These are phyloP conservation scores for Cutaneotrichosporon arboriforme DNA, from an alignment of 1,284 basidiomycete species.

Conservation along the genomic window DNA sequence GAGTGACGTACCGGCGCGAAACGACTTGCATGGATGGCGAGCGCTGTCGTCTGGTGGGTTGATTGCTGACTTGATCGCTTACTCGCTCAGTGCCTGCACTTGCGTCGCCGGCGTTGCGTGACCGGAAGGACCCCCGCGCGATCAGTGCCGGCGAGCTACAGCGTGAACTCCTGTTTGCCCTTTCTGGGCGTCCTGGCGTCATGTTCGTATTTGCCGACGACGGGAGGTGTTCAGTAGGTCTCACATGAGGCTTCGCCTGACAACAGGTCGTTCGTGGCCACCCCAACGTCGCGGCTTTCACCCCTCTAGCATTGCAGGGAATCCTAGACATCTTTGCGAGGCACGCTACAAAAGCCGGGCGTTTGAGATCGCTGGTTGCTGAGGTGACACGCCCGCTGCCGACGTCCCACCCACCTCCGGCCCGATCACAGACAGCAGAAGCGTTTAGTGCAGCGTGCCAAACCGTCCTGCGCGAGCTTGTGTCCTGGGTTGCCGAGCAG, in stretches of 20 bases:
- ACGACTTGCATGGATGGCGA: constrained; percentile 31
- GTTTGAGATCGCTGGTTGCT: constrained; percentile 58
- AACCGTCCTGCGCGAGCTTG: constrained; percentile 56
- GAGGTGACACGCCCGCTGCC: constrained; percentile 34
- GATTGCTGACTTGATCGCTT: neutral
- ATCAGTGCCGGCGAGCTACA: constrained; percentile 32
- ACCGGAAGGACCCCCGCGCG: constrained; percentile 8
- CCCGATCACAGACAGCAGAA: constrained; percentile 60
- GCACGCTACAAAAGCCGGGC: constrained; percentile 57
- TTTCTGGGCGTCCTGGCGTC: constrained; percentile 34
- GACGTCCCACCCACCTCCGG: too few species aligned
- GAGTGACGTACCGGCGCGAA: neutral
- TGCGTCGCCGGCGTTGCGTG: constrained; percentile 3
- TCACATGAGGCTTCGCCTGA: neutral
- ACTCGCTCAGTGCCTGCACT: constrained; percentile 12
- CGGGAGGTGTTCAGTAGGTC: constrained; percentile 28
- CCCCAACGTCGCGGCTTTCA: constrained; percentile 53
- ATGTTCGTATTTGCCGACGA: constrained; percentile 22
- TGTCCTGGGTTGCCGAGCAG: constrained; percentile 62
- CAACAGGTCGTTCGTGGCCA: constrained; percentile 18
- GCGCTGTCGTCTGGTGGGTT: constrained; percentile 27
- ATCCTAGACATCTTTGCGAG: constrained; percentile 57
- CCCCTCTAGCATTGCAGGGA: constrained; percentile 58
- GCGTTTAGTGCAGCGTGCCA: constrained; percentile 73
- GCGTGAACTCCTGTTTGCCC: constrained; percentile 36